Evolutionary conservation across 305 asterid genomes (phyloP).

Genomic region (Fraxinus velutina): DNA sequence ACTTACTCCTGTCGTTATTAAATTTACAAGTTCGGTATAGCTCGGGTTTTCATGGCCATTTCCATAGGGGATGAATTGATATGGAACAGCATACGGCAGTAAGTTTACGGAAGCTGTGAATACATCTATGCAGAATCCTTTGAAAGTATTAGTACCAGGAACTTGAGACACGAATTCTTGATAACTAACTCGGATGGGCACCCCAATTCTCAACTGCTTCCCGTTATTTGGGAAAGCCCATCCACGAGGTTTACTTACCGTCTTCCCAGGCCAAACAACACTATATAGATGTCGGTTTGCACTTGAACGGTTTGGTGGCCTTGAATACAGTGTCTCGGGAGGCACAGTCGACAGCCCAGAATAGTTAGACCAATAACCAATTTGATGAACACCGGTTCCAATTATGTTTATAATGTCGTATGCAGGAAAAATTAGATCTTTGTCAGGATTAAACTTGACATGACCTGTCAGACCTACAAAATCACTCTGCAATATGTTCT

Average conservation of each 20-base stretch:
- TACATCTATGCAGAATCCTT: constrained; percentile 59
- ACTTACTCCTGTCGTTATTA: constrained; percentile 52
- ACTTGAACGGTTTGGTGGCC: constrained; percentile 40
- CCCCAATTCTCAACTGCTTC: constrained; percentile 44
- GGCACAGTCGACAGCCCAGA: constrained; percentile 44
- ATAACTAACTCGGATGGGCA: constrained; percentile 48
- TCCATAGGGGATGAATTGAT: constrained; percentile 45
- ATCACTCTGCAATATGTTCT: constrained; percentile 30
- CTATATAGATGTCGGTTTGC: constrained; percentile 32
- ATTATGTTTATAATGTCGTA: constrained; percentile 47
- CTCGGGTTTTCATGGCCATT: constrained; percentile 46
- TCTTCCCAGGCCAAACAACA: constrained; percentile 60
- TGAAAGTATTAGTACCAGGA: constrained; percentile 26
- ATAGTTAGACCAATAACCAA: constrained; percentile 56
- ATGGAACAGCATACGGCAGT: constrained; percentile 56
- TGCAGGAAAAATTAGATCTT: constrained; percentile 40
- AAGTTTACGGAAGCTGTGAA: constrained; percentile 48
- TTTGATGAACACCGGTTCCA: constrained; percentile 42
- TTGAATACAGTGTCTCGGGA: constrained; percentile 38
- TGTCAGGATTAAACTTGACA: constrained; percentile 35
- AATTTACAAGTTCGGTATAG: constrained; percentile 40
- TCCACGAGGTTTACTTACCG: constrained; percentile 46
- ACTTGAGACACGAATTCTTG: constrained; percentile 41
- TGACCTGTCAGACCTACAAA: constrained; percentile 50
- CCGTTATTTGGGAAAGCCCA: constrained; percentile 58